phyloP scores from a whole-genome alignment of 2,329 filamentous ascomycete genomes.

The Tolypocladium cylindrosporum region DNA sequence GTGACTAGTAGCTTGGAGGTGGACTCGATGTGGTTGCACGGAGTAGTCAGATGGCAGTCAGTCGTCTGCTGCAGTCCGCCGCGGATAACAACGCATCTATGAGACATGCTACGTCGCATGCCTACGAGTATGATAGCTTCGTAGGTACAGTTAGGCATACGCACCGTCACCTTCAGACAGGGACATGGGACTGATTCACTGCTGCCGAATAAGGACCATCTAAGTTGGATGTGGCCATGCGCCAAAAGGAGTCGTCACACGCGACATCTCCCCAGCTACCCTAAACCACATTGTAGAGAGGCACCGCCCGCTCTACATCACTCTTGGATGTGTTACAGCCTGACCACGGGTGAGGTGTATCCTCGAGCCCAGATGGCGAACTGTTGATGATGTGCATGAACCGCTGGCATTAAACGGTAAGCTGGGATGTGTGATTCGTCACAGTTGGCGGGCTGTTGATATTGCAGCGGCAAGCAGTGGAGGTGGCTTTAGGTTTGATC shows the following conservation, averaged over 20 bases:
- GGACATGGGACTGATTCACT: neutral
- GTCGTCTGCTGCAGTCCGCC: neutral
- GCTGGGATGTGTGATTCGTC: neutral
- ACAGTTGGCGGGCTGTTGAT: neutral
- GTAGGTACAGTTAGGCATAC: neutral
- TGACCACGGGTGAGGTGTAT: no score
- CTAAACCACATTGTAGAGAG: neutral
- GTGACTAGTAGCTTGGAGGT: neutral
- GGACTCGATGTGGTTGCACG: neutral
- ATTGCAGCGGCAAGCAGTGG: neutral
- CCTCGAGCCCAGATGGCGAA: neutral
- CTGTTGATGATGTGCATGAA: neutral
- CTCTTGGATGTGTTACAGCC: neutral
- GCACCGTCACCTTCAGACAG: neutral
- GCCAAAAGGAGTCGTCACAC: neutral
- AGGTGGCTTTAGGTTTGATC: no score
- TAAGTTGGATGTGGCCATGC: neutral
- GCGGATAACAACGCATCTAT: neutral
- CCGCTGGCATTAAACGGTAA: neutral
- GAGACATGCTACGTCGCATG: neutral
- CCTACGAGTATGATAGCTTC: no score
- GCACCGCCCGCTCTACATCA: neutral
- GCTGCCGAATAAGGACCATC: neutral
- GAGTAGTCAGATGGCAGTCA: no score
- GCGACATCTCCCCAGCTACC: neutral